Evolutionary conservation across 768 basidiomycete species (phyloP), one percentile per base, ranked within the genome.

Genomic region (Rhizopogon vesiculosus): DNA sequence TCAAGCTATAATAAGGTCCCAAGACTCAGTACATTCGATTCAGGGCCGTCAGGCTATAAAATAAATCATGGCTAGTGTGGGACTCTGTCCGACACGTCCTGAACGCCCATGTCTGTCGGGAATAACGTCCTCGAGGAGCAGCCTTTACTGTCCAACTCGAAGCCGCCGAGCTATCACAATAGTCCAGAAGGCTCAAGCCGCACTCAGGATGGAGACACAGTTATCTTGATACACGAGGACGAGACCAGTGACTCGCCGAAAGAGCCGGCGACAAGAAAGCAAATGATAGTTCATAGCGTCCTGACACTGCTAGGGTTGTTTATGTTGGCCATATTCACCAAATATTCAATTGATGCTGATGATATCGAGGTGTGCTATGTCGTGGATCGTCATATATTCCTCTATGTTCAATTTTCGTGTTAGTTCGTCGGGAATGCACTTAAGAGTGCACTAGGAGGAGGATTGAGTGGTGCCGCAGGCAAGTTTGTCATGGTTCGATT

Each of bases 401-500:
- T 85, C 12, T 60, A 53, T 79, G 69, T 7, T 19, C 13, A 29
- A n/a, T 19, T 7, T 31, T 9, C 42, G 9, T 48, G 28, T 12
- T 67, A 96, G 85, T 96, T 98, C 68, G 73, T 90, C 10, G 72
- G 74, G 33, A 80, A 81, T 31, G 91, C 95, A 0, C 71, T 97
- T 61, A 89, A 82, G 74, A 83, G 78, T 45, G 96, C 95, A 3
- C 77, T 91, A 0, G 95, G 95, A 7, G 95, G 96, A 22, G 95
- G 94, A 3, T 71, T 95, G 48, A 93, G 89, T 61, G 95, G 94
- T 45, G 91, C 93, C 13, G 88, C 89, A 59, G 88, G 88, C 87
- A 57, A 54, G 73, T 56, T 5, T 42, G 31, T 33, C 31, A 3
- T 41, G 6, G 25, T 16, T 28, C n/a, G 16, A 33, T 25, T 51